Percentiles rank a stretch among this genome's conserved stretches.
Conservation (phyloP, 2,329 filamentous ascomycete genomes). For the Xylaria sp. region DNA sequence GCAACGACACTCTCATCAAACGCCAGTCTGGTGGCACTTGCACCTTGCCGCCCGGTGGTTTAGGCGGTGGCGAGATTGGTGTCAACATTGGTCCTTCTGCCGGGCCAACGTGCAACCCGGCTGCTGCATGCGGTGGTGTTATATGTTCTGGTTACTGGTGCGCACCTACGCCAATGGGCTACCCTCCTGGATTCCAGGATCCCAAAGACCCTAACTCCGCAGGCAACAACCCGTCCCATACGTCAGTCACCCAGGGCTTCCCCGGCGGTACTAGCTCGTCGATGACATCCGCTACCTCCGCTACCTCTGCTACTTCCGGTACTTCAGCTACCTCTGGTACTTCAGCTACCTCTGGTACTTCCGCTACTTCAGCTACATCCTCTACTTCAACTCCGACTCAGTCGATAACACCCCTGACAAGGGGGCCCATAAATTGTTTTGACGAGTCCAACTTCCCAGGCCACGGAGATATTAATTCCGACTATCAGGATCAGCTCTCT, state of each 20-base stretch:
- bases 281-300: background rate
- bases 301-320: too few relatives aligned
- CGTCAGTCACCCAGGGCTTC: background rate
- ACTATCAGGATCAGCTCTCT: constrained; percentile 25
- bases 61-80: background rate
- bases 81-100: background rate
- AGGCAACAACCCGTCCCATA: background rate
- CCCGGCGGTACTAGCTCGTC: background rate
- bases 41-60: constrained; percentile 4
- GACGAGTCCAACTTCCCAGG: constrained; percentile 38
- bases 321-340: too few relatives aligned
- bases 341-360: too few relatives aligned
- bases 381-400: background rate
- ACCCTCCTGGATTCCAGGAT: background rate
- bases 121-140: background rate
- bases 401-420: constrained; percentile 26
- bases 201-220: background rate
- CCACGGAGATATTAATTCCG: constrained; percentile 31
- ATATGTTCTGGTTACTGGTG: background rate
- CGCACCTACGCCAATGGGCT: background rate
- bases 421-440: constrained; percentile 30
- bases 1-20: constrained; percentile 9
- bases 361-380: too few relatives aligned
- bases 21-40: constrained; percentile 18
- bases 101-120: background rate